phyloP scores from a whole-genome alignment of 1,284 basidiomycete genomes.

The Marasmius fiardii region DNA sequence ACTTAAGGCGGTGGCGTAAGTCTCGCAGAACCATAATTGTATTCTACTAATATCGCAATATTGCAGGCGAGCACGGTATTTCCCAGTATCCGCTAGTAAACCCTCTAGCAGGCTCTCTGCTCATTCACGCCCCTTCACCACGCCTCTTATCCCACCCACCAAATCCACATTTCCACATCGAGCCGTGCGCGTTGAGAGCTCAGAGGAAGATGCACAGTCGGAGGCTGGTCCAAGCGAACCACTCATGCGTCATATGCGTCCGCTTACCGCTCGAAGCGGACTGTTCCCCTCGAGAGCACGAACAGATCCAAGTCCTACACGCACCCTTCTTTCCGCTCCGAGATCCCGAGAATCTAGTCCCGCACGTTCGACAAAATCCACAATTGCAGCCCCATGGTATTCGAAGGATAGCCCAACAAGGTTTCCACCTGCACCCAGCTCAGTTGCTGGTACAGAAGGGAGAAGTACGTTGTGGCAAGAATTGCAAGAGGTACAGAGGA shows the following conservation, averaged over 20 bases:
- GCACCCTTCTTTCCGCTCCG: constrained; percentile 21
- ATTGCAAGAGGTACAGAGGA: constrained; percentile 48
- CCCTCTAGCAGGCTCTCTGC: constrained; percentile 15
- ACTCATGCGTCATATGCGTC: not conserved
- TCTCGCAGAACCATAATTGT: constrained; percentile 21
- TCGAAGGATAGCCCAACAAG: constrained; percentile 27
- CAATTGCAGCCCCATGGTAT: constrained; percentile 13
- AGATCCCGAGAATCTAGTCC: constrained; percentile 35
- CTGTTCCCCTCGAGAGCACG: constrained; percentile 12
- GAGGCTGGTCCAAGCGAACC: constrained; percentile 20
- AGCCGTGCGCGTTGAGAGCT: constrained; percentile 24
- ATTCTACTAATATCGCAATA: constrained; percentile 7
- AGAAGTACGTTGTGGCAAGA: constrained; percentile 57
- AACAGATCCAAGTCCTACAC: constrained; percentile 12
- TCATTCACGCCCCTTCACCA: constrained; percentile 16
- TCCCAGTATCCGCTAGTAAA: constrained; percentile 57
- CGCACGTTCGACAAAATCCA: constrained; percentile 31
- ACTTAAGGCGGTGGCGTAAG: constrained; percentile 79
- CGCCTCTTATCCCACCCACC: constrained; percentile 19
- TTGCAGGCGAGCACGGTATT: constrained; percentile 58
- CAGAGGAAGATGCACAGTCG: constrained; percentile 26
- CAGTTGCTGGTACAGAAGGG: constrained; percentile 30
- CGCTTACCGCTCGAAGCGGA: constrained; percentile 1
- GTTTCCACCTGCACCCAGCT: constrained; percentile 21
- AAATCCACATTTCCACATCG: constrained; percentile 29